These are phyloP conservation scores for Cytospora chrysosperma DNA, from an alignment of 2,329 filamentous ascomycete genomes.

Conservation along the genomic window DNA sequence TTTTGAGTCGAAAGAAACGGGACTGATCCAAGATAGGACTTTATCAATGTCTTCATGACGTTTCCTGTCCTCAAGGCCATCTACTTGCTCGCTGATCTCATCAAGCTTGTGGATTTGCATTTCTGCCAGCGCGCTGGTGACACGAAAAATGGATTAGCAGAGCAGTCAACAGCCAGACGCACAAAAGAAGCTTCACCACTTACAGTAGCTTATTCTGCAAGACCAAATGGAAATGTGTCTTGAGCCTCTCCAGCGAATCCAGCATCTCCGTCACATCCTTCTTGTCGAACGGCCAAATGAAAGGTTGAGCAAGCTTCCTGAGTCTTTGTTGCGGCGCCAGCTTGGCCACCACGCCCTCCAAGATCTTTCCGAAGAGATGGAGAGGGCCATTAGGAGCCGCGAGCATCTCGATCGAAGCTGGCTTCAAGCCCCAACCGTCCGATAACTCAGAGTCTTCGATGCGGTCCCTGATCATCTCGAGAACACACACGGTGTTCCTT, in stretches of 20 bases:
- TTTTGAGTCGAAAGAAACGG: not conserved
- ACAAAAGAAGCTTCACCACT: not conserved
- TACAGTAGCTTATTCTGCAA: not conserved
- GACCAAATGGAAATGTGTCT: constrained; percentile 4
- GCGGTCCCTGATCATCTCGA: constrained; percentile 9
- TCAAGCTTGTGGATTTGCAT: not conserved
- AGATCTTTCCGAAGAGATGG: not conserved
- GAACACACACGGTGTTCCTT: not conserved
- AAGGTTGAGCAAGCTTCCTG: not conserved
- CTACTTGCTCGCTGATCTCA: not conserved
- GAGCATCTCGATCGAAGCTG: not conserved
- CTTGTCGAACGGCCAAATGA: constrained; percentile 10
- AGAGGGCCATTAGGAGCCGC: not conserved
- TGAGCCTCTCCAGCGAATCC: not conserved
- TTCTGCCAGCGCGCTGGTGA: not conserved
- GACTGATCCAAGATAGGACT: not conserved
- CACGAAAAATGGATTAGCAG: not conserved
- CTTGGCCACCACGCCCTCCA: not conserved
- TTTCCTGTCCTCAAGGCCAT: not conserved
- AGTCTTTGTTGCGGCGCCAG: constrained; percentile 1
- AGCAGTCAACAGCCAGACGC: not conserved
- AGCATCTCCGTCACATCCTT: constrained; percentile 3
- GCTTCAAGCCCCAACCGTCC: not conserved
- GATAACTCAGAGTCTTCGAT: not conserved
- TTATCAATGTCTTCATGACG: not conserved